These are phyloP conservation scores for Rhododendron henanense DNA, from an alignment of 148 eudicot genomes.

Conservation along the genomic window DNA sequence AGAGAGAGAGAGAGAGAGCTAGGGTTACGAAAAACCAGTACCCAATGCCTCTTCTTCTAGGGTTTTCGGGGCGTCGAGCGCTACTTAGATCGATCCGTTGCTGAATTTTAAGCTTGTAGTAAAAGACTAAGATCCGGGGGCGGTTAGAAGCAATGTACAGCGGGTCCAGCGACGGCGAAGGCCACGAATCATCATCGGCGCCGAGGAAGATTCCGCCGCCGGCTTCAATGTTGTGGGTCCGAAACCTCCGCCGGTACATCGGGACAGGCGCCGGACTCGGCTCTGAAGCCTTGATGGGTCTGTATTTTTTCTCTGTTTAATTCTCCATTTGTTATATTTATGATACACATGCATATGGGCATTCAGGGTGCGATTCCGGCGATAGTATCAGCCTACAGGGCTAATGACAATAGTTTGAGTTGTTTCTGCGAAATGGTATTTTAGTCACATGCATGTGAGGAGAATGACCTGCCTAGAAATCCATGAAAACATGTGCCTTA, in stretches of 20 bases:
- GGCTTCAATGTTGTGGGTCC: slow-evolving; percentile 95
- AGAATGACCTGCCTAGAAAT: no score
- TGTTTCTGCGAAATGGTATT: no score
- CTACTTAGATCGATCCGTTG: neutral
- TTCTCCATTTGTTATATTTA: neutral
- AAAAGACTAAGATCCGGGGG: neutral
- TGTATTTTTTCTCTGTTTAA: slow-evolving; percentile 9
- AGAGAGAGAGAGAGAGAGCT: neutral
- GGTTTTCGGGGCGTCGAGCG: slow-evolving; percentile 10
- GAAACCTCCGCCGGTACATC: slow-evolving; percentile 90
- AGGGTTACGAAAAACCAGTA: neutral
- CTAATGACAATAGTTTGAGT: no score
- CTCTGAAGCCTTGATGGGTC: slow-evolving; percentile 97
- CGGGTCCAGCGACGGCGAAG: slow-evolving; percentile 82
- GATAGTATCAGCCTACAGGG: no score
- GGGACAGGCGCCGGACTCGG: slow-evolving; percentile 98
- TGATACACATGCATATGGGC: no score
- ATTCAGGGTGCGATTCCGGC: no score
- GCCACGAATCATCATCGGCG: slow-evolving; percentile 44
- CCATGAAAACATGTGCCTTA: no score
- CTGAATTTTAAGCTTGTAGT: neutral
- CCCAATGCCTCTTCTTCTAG: slow-evolving; percentile 2
- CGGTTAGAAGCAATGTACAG: slow-evolving; percentile 41
- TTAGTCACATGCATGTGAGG: no score
- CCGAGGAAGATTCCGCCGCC: slow-evolving; percentile 81